Base-by-base conservation (phyloP, 768 basidiomycete genomes). In the Cystobasidium tubakii region DNA sequence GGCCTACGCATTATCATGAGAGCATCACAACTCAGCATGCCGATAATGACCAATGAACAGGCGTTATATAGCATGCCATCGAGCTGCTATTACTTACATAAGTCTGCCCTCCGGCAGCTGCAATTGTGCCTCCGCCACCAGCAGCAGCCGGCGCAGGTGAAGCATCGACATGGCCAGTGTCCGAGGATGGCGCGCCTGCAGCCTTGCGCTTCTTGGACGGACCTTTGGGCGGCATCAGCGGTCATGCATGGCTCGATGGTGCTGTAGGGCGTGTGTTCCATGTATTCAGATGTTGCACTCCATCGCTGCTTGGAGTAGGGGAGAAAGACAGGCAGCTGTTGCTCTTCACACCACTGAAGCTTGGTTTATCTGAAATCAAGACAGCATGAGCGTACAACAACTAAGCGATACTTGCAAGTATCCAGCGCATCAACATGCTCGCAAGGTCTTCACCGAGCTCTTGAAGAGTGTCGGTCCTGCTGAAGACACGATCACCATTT, bases 391-490 rank as follows among this genome's bases (percentile, higher is more conserved):
- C 25, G 27, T 4, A 21, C 9, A 50, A 50, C 9, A 9, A 9
- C 7, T 50, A n/a, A 6, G 9, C 3, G 46, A 50, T 19, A 21
- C 46, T 9, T 19, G 46, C 46, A 50, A 50, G 46, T 65, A 65
- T 36, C 63, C 63, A 31, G 63, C 63, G 10, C 39, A 27, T 3
- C 7, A 25, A 17, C 63, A 65, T 65, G 63, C 63, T 25, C 34
- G 36, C 25, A 65, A 65, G 43, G 63, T 65, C 63, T 65, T 65
- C 43, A 43, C 36, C 4, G 63, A 65, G 34, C 63, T 65, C 10
- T 42, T 42, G 4, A 65, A 65, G 34, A n/a, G 33, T 27, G 2
- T 7, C 15, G 21, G 23, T 42, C 7, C 46, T 12, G 69, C 25
- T 12, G 69, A 71, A 2, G 19, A 31, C 1, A 60, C 31, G 34